Conservation (phyloP, 2,329 filamentous ascomycete genomes). For the Hypoxylon sp. region DNA sequence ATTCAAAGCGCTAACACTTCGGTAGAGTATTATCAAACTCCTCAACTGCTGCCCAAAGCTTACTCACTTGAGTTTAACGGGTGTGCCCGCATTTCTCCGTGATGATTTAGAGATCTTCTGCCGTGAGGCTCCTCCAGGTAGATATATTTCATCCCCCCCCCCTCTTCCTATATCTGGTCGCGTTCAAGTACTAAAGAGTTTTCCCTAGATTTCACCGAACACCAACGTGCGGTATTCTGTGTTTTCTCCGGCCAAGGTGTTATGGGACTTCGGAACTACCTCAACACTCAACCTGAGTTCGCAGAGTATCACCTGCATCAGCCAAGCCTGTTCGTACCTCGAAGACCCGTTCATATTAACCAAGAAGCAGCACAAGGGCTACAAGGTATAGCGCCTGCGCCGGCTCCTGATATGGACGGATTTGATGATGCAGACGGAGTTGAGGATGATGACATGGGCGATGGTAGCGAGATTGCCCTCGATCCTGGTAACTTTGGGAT, state of each 20-base stretch:
- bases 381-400: conserved; percentile 25
- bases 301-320: conserved; percentile 55
- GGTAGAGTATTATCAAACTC: conserved; percentile 87
- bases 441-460: conserved; percentile 56
- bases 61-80: conserved; percentile 94
- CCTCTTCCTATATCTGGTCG: not conserved
- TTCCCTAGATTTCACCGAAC: conserved; percentile 86
- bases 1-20: conserved; percentile 53
- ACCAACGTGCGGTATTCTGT: conserved; percentile 96
- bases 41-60: conserved; percentile 93
- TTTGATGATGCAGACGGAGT: conserved; percentile 53
- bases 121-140: conserved; percentile 83
- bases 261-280: conserved; percentile 79
- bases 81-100: conserved; percentile 89
- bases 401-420: conserved; percentile 48
- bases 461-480: conserved; percentile 55
- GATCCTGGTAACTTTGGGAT: conserved; percentile 43
- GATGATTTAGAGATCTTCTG: conserved; percentile 89
- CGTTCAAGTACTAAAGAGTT: conserved; percentile 48
- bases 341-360: conserved; percentile 31
- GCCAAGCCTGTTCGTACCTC: conserved; percentile 31
- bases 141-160: conserved; percentile 41
- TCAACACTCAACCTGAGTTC: conserved; percentile 73
- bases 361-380: conserved; percentile 29
- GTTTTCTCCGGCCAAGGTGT: conserved; percentile 95